Evolutionary conservation across 768 basidiomycete species (phyloP), one percentile per base, ranked within the genome.

Genomic region (Termitomyces heimii): DNA sequence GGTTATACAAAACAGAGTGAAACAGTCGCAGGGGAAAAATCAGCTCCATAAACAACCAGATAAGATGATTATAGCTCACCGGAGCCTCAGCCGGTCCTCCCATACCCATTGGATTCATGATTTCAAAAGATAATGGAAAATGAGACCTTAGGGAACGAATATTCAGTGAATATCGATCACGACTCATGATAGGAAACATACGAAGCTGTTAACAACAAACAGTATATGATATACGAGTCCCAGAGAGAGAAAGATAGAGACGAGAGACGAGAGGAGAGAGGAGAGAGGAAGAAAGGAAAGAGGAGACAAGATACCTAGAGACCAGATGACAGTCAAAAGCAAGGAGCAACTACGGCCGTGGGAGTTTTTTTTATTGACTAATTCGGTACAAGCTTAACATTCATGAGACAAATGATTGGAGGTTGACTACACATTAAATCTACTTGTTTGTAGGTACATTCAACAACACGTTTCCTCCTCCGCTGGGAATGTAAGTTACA

Each of bases 401-500:
- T 50, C 49, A 35, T 32, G 13, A 43, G 35, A 44, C 53, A 53
- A 59, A 50, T 35, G 49, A 5, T 26, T 50, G 12, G 22, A n/a
- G 37, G 24, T 40, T n/a, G 26, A 13, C 6, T 39, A 45, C 3
- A 50, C 34, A 20, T 12, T 34, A 37, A 16, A 20, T 43, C 66
- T 75, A 73, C 72, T 80, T 75, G 57, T 77, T 75, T 10, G 83
- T 81, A 56, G 89, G 86, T 60, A 96, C 85, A 71, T 90, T 92
- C 69, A 96, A 72, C 63, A 97, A 73, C 57, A 97, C 85, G 67
- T 89, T 89, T 2, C 86, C 86, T 14, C 84, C 84, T 13, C 87
- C 78, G 63, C 86, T 86, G 47, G 94, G 94, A 57, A 97, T 84
- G 68, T 94, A 97, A 34, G 92, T 87, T 67, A 97, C 92, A 70